Base-by-base conservation (phyloP, 2,329 filamentous ascomycete species). In the Fusarium ramigenum region DNA sequence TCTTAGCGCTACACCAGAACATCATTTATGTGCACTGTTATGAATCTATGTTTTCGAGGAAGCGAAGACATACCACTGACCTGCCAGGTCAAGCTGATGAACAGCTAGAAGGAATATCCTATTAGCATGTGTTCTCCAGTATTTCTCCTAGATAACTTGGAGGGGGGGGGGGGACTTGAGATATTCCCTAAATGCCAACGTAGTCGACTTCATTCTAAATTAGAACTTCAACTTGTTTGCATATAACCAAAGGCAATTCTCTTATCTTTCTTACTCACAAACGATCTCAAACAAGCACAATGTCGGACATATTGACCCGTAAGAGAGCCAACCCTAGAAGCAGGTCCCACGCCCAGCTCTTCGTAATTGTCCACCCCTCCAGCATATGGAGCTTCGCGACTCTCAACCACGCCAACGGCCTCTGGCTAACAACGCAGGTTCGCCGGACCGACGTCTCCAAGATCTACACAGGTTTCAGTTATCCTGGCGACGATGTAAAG, bases 301-400 rank as follows among this genome's bases (percentile, higher is more conserved):
- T 14, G 47, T 19, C 16, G 1, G 11, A 7, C 3, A 14, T 4
- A 4, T 34, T 18, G 5, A 7, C 10, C 5, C 6, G 11, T 8
- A 14, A 25, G 16, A 8, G 25, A 11, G 7, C 16, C 2, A 12
- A 19, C 2, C 11, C 30, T 25, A 32, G 15, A 18, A 32, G 28
- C 7, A 32, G 15, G 2, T 34, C 47, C 14, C n/a, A 34, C 5
- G 30, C 47, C n/a, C n/a, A 23, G 47, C n/a, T 52, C 47, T 36
- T 36, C 11, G 6, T 19, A 6, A 4, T 25, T 4, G 16, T 23
- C 3, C 11, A 25, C 9, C 4, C 30, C 11, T 25, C 30, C 11
- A 52, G 19, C 6, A 9, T 25, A 8, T 52, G n/a, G 47, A 25
- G 11, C 16, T 50, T 34, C 16, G 21, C 46, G 0, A 32, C 46